Base-by-base conservation (phyloP, 768 basidiomycete species). In the Lactifluus volemus region DNA sequence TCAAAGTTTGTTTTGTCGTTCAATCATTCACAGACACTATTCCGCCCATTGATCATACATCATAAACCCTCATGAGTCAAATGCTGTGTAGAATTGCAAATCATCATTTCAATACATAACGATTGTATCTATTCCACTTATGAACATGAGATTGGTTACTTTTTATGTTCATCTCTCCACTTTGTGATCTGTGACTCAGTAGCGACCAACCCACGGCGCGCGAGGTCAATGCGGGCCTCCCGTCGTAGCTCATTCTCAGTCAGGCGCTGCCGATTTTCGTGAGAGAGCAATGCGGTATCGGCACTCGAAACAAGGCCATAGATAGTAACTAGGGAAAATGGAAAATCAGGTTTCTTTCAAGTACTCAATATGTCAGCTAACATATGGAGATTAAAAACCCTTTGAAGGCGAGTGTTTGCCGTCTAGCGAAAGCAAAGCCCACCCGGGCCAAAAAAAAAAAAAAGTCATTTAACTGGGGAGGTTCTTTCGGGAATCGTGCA, bases 141-240 rank as follows among this genome's bases (percentile, higher is more conserved):
- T 38, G 54, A 41, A 25, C 19, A 12, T 50, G 55, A 29, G 44
- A 52, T 65, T 38, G 29, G 19, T 50, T 21, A 57, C 8, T 39
- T 49, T 6, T 56, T 44, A 25, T 50, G 51, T 44, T 78, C 75
- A 58, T 76, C 80, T 69, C 81, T 86, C 92, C 92, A 95, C 70
- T 83, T 84, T 36, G 83, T 77, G 36, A 94, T 93, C 63, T 88
- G 90, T 9, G 87, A 83, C 72, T 95, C 92, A 7, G 91, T 92
- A 2, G 84, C 83, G 55, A 94, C 80, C 48, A 88, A 75, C 29
- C 92, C 92, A 61, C 82, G 81, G 42, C 83, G 79, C 17, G 86
- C 83, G 50, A 95, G 79, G 58, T 90, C 89, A 38, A 85, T 75
- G 45, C 87, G 78, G 10, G 92, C 92, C 70, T 89, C 78, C 54